Percentiles rank a stretch among this genome's conserved stretches.
Evolutionary conservation across 1,284 basidiomycete genomes (phyloP).

Genomic region (Trichosporon sp.): DNA sequence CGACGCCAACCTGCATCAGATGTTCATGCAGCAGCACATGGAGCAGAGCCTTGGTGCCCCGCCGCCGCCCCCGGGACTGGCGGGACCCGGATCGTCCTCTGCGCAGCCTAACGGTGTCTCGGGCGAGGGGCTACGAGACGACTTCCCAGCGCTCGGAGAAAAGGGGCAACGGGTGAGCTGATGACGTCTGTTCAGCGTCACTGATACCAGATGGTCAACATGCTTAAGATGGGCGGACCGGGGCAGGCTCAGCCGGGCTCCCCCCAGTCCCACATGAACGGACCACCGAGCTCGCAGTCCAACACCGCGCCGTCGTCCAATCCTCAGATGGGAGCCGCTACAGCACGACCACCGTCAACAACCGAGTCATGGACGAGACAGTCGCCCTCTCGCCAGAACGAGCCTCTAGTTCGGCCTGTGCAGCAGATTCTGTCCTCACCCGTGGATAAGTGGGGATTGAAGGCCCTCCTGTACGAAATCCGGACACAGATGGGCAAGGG

Average conservation of each 20-base stretch:
- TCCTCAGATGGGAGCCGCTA: slow-evolving; percentile 22
- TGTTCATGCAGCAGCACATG: slow-evolving; percentile 36
- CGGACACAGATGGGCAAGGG: slow-evolving; percentile 71
- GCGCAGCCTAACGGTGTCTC: slow-evolving; percentile 31
- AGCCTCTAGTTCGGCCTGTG: slow-evolving; percentile 77
- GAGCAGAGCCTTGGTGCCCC: slow-evolving; percentile 32
- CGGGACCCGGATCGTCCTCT: slow-evolving; percentile 30
- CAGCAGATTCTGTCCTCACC: slow-evolving; percentile 91
- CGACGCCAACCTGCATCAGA: slow-evolving; percentile 19
- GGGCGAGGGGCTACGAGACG: slow-evolving; percentile 34
- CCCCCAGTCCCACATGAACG: slow-evolving; percentile 25
- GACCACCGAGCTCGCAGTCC: slow-evolving; percentile 31
- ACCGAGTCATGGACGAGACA: slow-evolving; percentile 36
- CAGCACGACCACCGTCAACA: slow-evolving; percentile 28
- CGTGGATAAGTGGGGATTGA: slow-evolving; percentile 90
- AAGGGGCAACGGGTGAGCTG: slow-evolving; percentile 31
- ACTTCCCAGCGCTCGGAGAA: slow-evolving; percentile 46
- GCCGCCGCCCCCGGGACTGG: slow-evolving; percentile 46
- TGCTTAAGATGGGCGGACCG: slow-evolving; percentile 23
- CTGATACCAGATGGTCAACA: slow-evolving; percentile 27
- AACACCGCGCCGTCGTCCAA: slow-evolving; percentile 36
- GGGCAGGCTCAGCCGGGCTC: slow-evolving; percentile 16
- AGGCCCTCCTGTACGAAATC: slow-evolving; percentile 85
- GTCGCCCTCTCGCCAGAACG: slow-evolving; percentile 27
- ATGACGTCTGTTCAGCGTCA: neutral